Percentiles rank a stretch among this genome's conserved stretches.
Conservation (phyloP, 2,329 filamentous ascomycete genomes). For the Cladosporium sp. region DNA sequence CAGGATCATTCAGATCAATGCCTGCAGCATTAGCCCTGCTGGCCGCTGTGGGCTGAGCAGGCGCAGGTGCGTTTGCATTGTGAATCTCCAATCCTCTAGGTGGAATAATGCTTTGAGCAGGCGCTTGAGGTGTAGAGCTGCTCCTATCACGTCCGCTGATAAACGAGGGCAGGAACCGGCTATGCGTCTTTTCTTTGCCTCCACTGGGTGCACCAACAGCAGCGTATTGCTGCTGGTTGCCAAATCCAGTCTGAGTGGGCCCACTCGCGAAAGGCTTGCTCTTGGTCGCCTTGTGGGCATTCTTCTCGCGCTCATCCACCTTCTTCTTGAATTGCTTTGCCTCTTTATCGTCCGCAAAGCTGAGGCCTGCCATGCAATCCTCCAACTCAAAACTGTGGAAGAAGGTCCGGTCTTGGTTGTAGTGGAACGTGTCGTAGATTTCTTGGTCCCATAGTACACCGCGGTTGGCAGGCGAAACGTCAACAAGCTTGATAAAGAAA, state of each 20-base stretch:
- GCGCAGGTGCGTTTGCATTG: slow-evolving; percentile 33
- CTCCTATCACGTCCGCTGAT: slow-evolving; percentile 43
- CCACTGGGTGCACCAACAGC: slow-evolving; percentile 28
- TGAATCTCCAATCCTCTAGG: slow-evolving; percentile 37
- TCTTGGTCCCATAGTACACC: slow-evolving; percentile 97
- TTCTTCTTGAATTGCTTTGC: slow-evolving; percentile 96
- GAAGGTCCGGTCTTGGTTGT: slow-evolving; percentile 96
- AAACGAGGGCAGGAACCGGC: too few species aligned
- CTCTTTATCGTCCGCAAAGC: slow-evolving; percentile 95
- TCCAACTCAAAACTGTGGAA: slow-evolving; percentile 98
- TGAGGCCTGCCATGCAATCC: slow-evolving; percentile 82
- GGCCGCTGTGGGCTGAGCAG: slow-evolving; percentile 14
- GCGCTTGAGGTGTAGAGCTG: slow-evolving; percentile 38
- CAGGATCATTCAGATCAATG: slow-evolving; percentile 60
- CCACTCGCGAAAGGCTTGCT: slow-evolving; percentile 65
- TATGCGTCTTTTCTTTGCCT: slow-evolving; percentile 26
- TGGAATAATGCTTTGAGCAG: slow-evolving; percentile 48
- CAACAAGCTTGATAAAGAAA: slow-evolving; percentile 96
- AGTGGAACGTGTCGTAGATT: slow-evolving; percentile 89
- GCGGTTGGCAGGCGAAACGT: slow-evolving; percentile 78
- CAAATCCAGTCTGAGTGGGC: slow-evolving; percentile 33
- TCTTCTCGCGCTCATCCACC: slow-evolving; percentile 93
- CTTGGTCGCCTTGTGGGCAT: slow-evolving; percentile 81
- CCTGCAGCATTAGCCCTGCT: slow-evolving; percentile 35
- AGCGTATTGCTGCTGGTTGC: slow-evolving; percentile 17